phyloP scores from a whole-genome alignment of 345 rosid species.

The Trapa bicornis region DNA sequence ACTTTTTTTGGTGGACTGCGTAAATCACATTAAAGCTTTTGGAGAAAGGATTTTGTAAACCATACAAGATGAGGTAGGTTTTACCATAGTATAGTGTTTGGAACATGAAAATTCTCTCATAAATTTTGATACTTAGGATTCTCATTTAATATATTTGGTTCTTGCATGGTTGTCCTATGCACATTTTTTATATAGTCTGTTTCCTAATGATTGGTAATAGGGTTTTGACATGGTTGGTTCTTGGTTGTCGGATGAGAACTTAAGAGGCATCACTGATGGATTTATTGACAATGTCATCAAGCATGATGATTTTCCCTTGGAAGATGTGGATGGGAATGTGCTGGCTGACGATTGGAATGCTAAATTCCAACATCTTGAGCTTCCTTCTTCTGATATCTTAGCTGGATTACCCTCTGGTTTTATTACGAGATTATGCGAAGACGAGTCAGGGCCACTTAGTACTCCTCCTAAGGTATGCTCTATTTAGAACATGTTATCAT shows the following conservation, averaged over 20 bases:
- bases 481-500: too few relatives aligned
- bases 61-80: neutral
- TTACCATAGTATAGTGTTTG: neutral
- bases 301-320: slow-evolving; percentile 42
- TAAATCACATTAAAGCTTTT: neutral
- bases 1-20: neutral
- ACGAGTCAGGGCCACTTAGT: too few relatives aligned
- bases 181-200: neutral
- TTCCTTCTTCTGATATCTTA: slow-evolving; percentile 50
- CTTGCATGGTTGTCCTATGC: neutral
- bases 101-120: neutral
- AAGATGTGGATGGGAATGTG: slow-evolving; percentile 37
- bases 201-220: slow-evolving; percentile 2
- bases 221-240: slow-evolving; percentile 35
- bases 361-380: slow-evolving; percentile 44
- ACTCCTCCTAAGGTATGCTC: too few relatives aligned
- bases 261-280: slow-evolving; percentile 42
- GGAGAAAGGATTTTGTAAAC: neutral
- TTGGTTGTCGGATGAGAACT: slow-evolving; percentile 41
- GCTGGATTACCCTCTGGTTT: too few relatives aligned
- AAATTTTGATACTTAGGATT: too few relatives aligned
- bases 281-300: slow-evolving; percentile 32
- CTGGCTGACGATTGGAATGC: slow-evolving; percentile 11
- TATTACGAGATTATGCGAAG: too few relatives aligned
- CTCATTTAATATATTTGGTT: too few relatives aligned